Evolutionary conservation across 2,329 filamentous ascomycete genomes (phyloP), one percentile per base, ranked within the genome.

Genomic region (Neurospora crassa): DNA sequence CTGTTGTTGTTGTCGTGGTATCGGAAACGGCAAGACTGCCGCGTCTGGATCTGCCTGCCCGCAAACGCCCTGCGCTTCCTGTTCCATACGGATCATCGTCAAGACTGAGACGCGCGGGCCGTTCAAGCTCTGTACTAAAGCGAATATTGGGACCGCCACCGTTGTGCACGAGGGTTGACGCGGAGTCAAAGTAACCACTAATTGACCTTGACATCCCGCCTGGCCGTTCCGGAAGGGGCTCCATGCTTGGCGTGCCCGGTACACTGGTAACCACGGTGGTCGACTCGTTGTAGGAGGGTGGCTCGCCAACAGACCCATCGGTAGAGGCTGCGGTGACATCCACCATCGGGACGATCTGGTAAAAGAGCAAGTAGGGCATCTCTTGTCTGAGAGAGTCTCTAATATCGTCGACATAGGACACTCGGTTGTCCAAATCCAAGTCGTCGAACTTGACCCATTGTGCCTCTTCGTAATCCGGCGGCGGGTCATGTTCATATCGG

Each of bases 371-470:
- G 79, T 98, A 98, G 0, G 96, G 95, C 79, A 93, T 96, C 79
- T 97, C 94, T n/a, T 91, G 87, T 75, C 89, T 91, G 68, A 98
- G 82, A 0, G 92, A 91, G 75, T 91, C 82, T 73, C 92, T 90
- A 76, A 90, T 88, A 74, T 97, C 91, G 76, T 96, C 89, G 68
- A 97, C 90, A 70, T 91, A 86, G 0, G 85, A 86, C 3, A 98
- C 91, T 37, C 95, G 88, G 71, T 90, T 86, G 43, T 87, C 83
- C 0, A 88, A 83, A 0, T 80, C 79, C n/a, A 98, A 84, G 79
- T 99, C 96, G 78, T 99, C 96, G 76, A 97, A 97, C 45, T 90
- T 91, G 79, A 97, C 89, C 96, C 96, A 99, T 74, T 90, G 88
- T 14, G 91, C 89, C 73, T 91, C 88, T 72, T 90, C 84, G 76